Conservation (phyloP, 2,329 filamentous ascomycete genomes). For the Magnaporthiopsis poae region DNA sequence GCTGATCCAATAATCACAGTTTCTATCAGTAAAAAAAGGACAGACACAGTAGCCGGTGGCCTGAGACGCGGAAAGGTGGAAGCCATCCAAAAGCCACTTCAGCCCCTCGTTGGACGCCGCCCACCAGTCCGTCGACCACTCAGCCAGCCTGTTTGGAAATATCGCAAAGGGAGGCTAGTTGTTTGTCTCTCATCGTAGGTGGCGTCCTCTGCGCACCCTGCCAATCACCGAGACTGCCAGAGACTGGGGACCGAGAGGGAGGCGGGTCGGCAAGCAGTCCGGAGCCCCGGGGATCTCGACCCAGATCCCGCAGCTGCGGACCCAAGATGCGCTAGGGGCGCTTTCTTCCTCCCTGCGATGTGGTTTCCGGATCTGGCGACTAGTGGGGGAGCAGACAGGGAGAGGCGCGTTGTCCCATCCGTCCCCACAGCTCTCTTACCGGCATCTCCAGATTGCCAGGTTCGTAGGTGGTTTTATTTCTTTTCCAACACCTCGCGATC, state of each 20-base stretch:
- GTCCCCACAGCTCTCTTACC: neutral
- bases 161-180: neutral
- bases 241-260: neutral
- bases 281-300: too few relatives aligned
- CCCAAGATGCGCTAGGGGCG: neutral
- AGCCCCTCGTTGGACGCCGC: neutral
- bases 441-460: too few relatives aligned
- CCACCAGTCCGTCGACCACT: neutral
- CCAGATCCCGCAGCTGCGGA: neutral
- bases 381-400: too few relatives aligned
- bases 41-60: too few relatives aligned
- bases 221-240: neutral
- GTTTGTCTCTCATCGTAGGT: too few relatives aligned
- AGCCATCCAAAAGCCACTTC: neutral
- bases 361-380: neutral
- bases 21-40: neutral
- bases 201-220: neutral
- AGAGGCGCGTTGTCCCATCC: neutral
- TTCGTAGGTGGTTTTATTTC: too few relatives aligned
- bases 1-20: neutral
- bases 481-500: too few relatives aligned
- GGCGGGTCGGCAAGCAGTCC: neutral
- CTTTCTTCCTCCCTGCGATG: neutral
- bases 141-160: neutral
- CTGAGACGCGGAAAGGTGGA: neutral